phyloP scores from a whole-genome alignment of 1,284 basidiomycete genomes.

The Cronartium quercuum region DNA sequence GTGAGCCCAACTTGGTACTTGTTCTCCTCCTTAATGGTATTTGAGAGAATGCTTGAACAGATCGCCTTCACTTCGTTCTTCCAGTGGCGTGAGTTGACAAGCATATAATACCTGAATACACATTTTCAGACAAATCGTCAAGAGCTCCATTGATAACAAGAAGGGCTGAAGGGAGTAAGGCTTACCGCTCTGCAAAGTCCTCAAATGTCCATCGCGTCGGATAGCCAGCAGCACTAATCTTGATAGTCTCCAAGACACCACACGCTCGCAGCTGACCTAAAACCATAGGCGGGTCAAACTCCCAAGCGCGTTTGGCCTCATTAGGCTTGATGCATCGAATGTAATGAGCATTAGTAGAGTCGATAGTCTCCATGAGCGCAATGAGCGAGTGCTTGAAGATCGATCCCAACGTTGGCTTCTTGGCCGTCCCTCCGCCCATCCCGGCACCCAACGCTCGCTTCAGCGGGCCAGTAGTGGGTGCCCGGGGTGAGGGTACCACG shows the following conservation, averaged over 20 bases:
- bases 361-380: conserved; percentile 93
- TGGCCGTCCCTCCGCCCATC: conserved; percentile 55
- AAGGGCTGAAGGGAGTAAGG: conserved; percentile 34
- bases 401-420: conserved; percentile 93
- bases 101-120: conserved; percentile 80
- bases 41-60: conserved; percentile 77
- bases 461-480: conserved; percentile 1
- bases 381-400: conserved; percentile 96
- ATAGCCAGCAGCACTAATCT: conserved; percentile 98
- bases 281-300: conserved; percentile 92
- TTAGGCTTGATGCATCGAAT: conserved; percentile 99
- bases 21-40: conserved; percentile 82
- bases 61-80: conserved; percentile 70
- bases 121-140: neutral
- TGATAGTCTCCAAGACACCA: conserved; percentile 97
- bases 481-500: conserved; percentile 37
- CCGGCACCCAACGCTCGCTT: conserved; percentile 31
- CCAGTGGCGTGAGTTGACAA: conserved; percentile 82
- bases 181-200: conserved; percentile 94
- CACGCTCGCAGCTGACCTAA: conserved; percentile 91
- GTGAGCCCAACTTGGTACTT: conserved; percentile 96
- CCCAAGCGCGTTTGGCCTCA: conserved; percentile 92
- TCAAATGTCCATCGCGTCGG: conserved; percentile 98
- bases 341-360: conserved; percentile 97
- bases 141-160: neutral